Evolutionary conservation across 1,139 yeast species (phyloP).

Genomic region (Wickerhamomyces sp.): DNA sequence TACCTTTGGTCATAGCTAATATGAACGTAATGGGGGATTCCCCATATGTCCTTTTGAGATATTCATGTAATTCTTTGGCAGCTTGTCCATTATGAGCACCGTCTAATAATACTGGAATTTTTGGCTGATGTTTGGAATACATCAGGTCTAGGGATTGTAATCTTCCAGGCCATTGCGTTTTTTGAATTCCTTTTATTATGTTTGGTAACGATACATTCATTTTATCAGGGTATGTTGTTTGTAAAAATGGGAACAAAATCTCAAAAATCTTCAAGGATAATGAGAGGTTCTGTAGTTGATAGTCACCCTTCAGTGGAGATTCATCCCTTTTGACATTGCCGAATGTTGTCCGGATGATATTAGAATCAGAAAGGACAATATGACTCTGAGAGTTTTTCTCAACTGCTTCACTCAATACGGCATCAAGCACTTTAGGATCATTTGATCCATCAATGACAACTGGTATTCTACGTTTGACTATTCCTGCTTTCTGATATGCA

Average conservation of each 20-base stretch:
- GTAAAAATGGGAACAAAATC: constrained; percentile 27
- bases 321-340: constrained; percentile 23
- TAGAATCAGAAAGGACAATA: constrained; percentile 6
- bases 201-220: constrained; percentile 28
- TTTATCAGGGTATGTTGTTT: constrained; percentile 15
- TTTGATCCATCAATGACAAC: constrained; percentile 75
- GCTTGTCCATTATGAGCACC: constrained; percentile 94
- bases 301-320: constrained; percentile 65
- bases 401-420: constrained; percentile 27
- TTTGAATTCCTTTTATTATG: constrained; percentile 46
- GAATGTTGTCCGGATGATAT: constrained; percentile 19
- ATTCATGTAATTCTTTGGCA: constrained; percentile 58
- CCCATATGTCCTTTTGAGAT: constrained; percentile 27
- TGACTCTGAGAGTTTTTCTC: constrained; percentile 5
- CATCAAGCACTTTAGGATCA: constrained; percentile 42
- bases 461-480: constrained; percentile 56
- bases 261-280: constrained; percentile 62
- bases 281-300: constrained; percentile 66
- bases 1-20: constrained; percentile 73
- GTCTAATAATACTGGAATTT: constrained; percentile 53
- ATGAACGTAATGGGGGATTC: constrained; percentile 50
- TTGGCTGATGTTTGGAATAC: constrained; percentile 13
- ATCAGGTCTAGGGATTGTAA: constrained; percentile 40
- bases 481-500: constrained; percentile 81
- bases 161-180: constrained; percentile 59